phyloP scores from a whole-genome alignment of 768 basidiomycete genomes.

The Suillus spraguei region DNA sequence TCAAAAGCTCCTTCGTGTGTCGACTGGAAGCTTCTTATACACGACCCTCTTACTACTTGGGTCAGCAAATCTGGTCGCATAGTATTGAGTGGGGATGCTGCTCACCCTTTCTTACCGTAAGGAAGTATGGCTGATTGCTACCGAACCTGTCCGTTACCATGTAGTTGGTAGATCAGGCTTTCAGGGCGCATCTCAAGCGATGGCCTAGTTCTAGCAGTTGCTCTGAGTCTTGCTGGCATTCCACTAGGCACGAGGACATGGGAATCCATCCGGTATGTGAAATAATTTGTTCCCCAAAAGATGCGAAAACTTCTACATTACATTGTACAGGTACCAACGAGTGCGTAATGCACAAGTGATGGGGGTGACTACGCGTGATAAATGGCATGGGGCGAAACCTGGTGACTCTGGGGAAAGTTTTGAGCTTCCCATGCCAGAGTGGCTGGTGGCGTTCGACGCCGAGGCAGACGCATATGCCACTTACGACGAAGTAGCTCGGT shows the following conservation, averaged over 20 bases:
- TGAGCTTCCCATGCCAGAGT: conserved; percentile 27
- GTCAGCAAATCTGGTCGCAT: conserved; percentile 29
- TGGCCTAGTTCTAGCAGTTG: conserved; percentile 36
- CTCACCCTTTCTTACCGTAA: conserved; percentile 34
- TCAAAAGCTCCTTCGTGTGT: conserved; percentile 29
- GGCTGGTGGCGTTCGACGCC: conserved; percentile 31
- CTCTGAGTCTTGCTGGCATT: conserved; percentile 21
- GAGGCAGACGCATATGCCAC: conserved; percentile 27
- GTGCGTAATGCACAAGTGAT: conserved; percentile 22
- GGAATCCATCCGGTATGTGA: conserved; percentile 19
- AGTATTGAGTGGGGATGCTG: conserved; percentile 30
- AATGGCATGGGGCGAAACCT: conserved; percentile 26
- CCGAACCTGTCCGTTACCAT: neutral
- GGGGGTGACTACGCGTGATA: conserved; percentile 28
- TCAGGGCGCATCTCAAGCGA: conserved; percentile 45
- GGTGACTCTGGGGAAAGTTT: conserved; percentile 18
- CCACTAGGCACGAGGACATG: conserved; percentile 15
- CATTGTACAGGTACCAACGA: conserved; percentile 25
- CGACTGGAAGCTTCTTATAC: conserved; percentile 44
- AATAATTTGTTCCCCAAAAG: neutral
- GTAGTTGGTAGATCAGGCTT: conserved; percentile 16
- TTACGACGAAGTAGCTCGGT: conserved; percentile 23
- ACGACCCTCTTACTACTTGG: conserved; percentile 40
- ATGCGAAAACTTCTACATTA: conserved; percentile 1
- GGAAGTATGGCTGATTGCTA: neutral